Base-by-base conservation (phyloP, 345 rosid genomes). In the Abelmoschus esculentus region DNA sequence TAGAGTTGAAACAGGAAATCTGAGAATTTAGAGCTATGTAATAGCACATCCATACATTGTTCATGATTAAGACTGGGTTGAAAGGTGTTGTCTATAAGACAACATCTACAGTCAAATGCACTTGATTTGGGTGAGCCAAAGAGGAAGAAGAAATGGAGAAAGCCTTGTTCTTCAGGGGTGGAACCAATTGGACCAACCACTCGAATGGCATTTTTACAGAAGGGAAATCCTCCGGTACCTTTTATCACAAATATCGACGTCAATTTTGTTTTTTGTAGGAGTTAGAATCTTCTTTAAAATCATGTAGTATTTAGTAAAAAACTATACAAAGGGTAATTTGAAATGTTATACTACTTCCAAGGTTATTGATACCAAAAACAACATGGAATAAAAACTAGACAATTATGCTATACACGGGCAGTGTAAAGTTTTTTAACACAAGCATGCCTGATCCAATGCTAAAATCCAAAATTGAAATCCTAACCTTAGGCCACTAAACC, bases 161-260 rank as follows among this genome's bases (percentile, higher is more conserved):
- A n/a, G 89, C 89, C 82, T 96, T 86, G 60, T 87, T 81, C 79
- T 87, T 91, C 68, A 91, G 78, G 1, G 88, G 86, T 70, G 99
- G 99, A 66, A 87, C 93, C 83, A 93, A 80, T 76, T 89, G 96
- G 72, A 93, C 96, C 73, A 93, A 74, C 99, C 97, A 91, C 73
- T 95, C 93, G 59, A 95, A 86, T 57, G 99, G 96, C 85, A 95
- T 75, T 79, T 87, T 88, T 64, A 88, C 99, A 13, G 96, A 95
- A 50, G 96, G 93, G 71, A 95, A 95, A 83, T 95, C 99, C 82
- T 89, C 90, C 54, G 91, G 65, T 69, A 89, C 97, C 98, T 91
- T 65, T 66, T 22, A 74, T 17, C 54, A 66, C 38, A 72, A 77
- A 52, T 40, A 74, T 6, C 53, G 14, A 38, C 60, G 69, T 73